phyloP scores from a whole-genome alignment of 225 moss, liverwort and hornwort genomes.

The Sphagnum tenellum region DNA sequence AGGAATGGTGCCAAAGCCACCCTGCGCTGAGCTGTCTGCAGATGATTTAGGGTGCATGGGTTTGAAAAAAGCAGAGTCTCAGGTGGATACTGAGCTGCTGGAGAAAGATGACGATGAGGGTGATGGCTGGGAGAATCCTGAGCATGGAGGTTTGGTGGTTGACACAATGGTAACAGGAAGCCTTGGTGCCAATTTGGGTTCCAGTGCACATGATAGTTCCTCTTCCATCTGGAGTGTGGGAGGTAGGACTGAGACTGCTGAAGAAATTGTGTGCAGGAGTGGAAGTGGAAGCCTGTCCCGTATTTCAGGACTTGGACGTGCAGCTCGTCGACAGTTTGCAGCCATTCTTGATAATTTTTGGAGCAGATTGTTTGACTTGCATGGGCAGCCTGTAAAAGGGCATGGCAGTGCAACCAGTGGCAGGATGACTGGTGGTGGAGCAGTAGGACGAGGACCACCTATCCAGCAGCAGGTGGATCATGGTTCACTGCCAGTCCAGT shows the following conservation, averaged over 20 bases:
- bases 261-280: constrained; percentile 62
- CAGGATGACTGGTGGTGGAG: constrained; percentile 8
- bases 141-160: too few relatives aligned
- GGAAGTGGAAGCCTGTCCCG: constrained; percentile 86
- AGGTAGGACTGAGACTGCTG: constrained; percentile 58
- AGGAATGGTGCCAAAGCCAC: neutral
- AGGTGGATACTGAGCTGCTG: constrained; percentile 64
- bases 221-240: constrained; percentile 49
- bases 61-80: constrained; percentile 65
- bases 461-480: too few relatives aligned
- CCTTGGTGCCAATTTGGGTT: constrained; percentile 26
- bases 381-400: constrained; percentile 48
- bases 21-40: constrained; percentile 4
- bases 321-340: constrained; percentile 82
- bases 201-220: constrained; percentile 45
- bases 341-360: constrained; percentile 81
- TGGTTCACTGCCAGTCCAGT: neutral
- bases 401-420: constrained; percentile 10
- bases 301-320: constrained; percentile 72
- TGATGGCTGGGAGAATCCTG: constrained; percentile 11
- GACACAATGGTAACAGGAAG: constrained; percentile 7
- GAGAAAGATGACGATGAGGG: constrained; percentile 62
- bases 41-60: constrained; percentile 50
- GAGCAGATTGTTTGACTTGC: constrained; percentile 64
- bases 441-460: constrained; percentile 2